Base-by-base conservation (phyloP, 2,329 filamentous ascomycete species). In the Passalora sequoiae region DNA sequence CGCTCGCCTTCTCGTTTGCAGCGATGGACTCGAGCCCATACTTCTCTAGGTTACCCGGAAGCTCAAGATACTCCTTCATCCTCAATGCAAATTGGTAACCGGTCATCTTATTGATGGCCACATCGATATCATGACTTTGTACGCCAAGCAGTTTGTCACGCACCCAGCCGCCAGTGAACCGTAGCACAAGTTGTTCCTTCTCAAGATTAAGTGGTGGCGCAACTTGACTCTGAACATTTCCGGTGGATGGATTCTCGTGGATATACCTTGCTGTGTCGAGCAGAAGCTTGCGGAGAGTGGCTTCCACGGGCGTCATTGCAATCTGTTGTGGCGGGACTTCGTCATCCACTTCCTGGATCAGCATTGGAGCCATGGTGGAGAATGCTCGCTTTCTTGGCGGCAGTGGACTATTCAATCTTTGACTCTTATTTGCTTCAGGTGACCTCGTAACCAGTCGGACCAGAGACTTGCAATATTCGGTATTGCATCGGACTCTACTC, bases 131-230 rank as follows among this genome's bases (percentile, higher is more conserved):
- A 60, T 89, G 76, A 59, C 83, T 88, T 46, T 74, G 74, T 9
- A 81, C 73, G 15, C 80, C 79, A 3, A 92, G 75, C 2, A 92
- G 75, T 67, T 87, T 89, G 69, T 94, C 87, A 29, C 87, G 82
- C 8, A 92, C 86, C 87, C 87, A 94, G 19, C 87, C 87, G 46
- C 87, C 87, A 0, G 87, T 87, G 77, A 85, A 91, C 38, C 86
- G 81, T 33, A 92, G 71, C 13, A 82, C 71, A 10, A 70, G 59
- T 28, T 70, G 70, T 47, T 73, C 63, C 21, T 68, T 64, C 44
- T 63, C 58, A 55, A 77, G 60, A 38, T 72, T 59, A 35, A 66
- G 55, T 47, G 74, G 68, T 60, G 72, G 59, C 21, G 64, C 47
- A 8, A 64, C 59, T 17, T 62, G 58, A 37, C 54, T 53, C 20